Evolutionary conservation across 1,284 basidiomycete species (phyloP).

Genomic region (Pterula multifida): DNA sequence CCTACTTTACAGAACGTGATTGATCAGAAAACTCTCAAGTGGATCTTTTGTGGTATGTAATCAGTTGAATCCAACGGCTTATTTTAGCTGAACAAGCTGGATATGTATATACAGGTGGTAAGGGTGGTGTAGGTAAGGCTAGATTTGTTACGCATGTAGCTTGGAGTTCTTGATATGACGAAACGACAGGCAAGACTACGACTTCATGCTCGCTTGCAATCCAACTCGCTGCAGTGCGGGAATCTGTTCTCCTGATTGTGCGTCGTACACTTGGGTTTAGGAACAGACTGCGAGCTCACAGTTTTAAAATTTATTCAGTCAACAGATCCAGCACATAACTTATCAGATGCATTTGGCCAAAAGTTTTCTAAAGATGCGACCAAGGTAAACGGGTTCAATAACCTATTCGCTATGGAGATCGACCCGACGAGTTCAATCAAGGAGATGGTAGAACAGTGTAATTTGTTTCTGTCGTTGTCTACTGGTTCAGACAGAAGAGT

Average conservation of each 20-base stretch:
- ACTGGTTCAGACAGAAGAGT: not conserved
- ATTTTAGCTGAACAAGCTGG: slow-evolving; percentile 7
- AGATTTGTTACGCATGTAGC: slow-evolving; percentile 5
- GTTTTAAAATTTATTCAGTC: slow-evolving; percentile 45
- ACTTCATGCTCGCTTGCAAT: slow-evolving; percentile 95
- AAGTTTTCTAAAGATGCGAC: slow-evolving; percentile 99
- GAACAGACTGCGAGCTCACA: not conserved
- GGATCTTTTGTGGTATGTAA: slow-evolving; percentile 87
- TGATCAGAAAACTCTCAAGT: slow-evolving; percentile 82
- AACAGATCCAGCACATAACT: slow-evolving; percentile 97
- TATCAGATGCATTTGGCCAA: slow-evolving; percentile 97
- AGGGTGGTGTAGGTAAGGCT: slow-evolving; percentile 83
- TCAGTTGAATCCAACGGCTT: slow-evolving; percentile 4
- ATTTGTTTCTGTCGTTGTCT: slow-evolving; percentile 16
- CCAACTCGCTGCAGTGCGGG: slow-evolving; percentile 75
- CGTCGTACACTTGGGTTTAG: too few relatives aligned
- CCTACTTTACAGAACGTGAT: slow-evolving; percentile 84
- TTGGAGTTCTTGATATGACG: not conserved
- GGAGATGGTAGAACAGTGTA: slow-evolving; percentile 98
- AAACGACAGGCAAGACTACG: slow-evolving; percentile 75
- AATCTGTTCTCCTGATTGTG: slow-evolving; percentile 90
- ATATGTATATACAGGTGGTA: slow-evolving; percentile 54
- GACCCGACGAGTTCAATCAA: slow-evolving; percentile 95
- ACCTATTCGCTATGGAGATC: slow-evolving; percentile 98
- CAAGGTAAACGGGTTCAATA: slow-evolving; percentile 97